Conservation (phyloP, 371 early-diverging fungal genomes). For the Mucor racemosus region DNA sequence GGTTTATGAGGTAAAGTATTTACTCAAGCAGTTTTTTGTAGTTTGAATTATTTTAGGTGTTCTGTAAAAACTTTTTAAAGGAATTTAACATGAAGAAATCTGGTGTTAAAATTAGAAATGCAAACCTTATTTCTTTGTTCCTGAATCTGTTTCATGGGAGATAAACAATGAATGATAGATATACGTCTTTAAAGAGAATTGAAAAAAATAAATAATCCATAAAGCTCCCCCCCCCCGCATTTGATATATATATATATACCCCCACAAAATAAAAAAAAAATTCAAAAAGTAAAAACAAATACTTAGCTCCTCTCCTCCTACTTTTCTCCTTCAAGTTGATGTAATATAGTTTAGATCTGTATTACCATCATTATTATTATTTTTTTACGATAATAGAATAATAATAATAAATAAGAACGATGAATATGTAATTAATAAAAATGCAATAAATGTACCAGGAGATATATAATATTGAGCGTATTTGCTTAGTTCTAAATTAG, state of each 20-base stretch:
- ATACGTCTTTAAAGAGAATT: background rate
- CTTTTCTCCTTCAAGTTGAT: background rate
- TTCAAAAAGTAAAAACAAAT: background rate
- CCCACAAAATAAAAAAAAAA: background rate
- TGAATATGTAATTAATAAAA: constrained; percentile 1
- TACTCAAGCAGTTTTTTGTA: too few species aligned
- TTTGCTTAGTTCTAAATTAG: background rate
- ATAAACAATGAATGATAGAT: too few species aligned
- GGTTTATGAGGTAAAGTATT: too few species aligned
- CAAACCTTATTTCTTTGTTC: too few species aligned
- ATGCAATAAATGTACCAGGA: background rate
- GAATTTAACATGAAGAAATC: too few species aligned
- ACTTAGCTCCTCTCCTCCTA: background rate
- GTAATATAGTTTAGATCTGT: constrained; percentile 1
- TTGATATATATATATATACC: background rate
- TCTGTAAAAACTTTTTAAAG: too few species aligned
- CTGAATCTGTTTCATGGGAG: too few species aligned
- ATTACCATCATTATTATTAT: background rate
- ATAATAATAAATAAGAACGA: background rate
- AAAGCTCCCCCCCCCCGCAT: background rate
- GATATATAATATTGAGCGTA: background rate
- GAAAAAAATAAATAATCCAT: background rate
- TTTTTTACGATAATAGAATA: background rate
- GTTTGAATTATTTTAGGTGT: too few species aligned
- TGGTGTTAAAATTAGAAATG: too few species aligned